A percentile compares a stretch with the other conserved stretches of the same genome.
These are phyloP conservation scores for Hylodesmum podocarpum DNA, from an alignment of 306 rosid genomes.

Conservation along the genomic window DNA sequence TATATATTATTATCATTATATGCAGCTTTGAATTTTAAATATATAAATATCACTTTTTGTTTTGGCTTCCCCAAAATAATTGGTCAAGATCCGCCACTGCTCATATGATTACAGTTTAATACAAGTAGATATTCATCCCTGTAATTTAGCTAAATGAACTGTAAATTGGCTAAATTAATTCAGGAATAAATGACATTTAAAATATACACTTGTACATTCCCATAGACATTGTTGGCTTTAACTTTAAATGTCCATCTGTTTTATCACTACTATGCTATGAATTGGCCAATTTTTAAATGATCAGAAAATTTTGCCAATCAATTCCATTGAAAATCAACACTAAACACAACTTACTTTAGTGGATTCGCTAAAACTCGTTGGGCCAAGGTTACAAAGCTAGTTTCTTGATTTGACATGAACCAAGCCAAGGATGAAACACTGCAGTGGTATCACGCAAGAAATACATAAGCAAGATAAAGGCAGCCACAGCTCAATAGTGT, in stretches of 20 bases:
- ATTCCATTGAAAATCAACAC: background rate
- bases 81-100: no score
- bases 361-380: constrained; percentile 92
- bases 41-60: no score
- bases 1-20: no score
- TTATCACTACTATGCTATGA: background rate
- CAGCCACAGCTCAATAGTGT: background rate
- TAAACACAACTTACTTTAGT: constrained; percentile 71
- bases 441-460: constrained; percentile 39
- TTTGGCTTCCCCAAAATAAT: no score
- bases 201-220: background rate
- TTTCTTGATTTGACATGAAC: constrained; percentile 99
- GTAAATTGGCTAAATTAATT: background rate
- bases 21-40: no score
- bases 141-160: background rate
- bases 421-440: constrained; percentile 98
- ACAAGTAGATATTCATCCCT: background rate
- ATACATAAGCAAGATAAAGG: constrained; percentile 24
- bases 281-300: background rate
- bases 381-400: constrained; percentile 96
- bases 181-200: background rate
- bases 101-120: background rate
- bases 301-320: background rate
- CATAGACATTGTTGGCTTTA: background rate
- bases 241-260: background rate